Evolutionary conservation across 2,329 filamentous ascomycete genomes (phyloP).

Genomic region (Nakataea oryzae): DNA sequence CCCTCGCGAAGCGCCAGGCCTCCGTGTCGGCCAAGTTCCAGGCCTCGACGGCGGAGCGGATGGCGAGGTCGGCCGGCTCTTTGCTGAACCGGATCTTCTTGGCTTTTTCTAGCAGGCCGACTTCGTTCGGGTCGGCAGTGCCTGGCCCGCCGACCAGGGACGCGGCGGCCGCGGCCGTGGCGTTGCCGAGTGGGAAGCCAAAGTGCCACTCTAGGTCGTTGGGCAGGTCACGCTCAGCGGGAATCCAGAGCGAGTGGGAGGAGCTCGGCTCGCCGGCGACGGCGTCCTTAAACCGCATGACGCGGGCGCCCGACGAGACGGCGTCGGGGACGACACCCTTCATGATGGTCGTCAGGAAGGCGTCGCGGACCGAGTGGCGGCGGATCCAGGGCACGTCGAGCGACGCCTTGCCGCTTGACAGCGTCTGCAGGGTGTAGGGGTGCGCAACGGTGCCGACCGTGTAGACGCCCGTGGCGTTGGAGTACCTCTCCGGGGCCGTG

Average conservation of each 20-base stretch:
- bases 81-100: conserved; percentile 33
- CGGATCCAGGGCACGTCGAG: conserved; percentile 57
- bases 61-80: conserved; percentile 28
- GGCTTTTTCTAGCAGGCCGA: conserved; percentile 34
- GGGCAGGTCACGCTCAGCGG: conserved; percentile 53
- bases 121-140: conserved; percentile 27
- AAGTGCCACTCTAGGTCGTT: conserved; percentile 81
- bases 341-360: conserved; percentile 67
- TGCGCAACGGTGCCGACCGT: conserved; percentile 84
- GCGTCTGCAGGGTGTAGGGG: conserved; percentile 69
- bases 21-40: conserved; percentile 67
- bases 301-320: conserved; percentile 51
- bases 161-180: conserved; percentile 37
- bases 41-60: conserved; percentile 48
- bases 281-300: conserved; percentile 69
- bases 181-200: conserved; percentile 57
- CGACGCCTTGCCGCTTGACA: conserved; percentile 51
- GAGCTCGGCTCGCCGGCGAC: conserved; percentile 59
- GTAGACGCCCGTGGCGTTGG: conserved; percentile 63
- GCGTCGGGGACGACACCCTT: conserved; percentile 55
- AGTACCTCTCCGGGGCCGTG: conserved; percentile 54
- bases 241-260: conserved; percentile 68
- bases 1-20: conserved; percentile 64
- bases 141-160: conserved; percentile 25
- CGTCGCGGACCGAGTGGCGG: conserved; percentile 60